Percentiles rank a stretch among this genome's conserved stretches.
Evolutionary conservation across 1,284 basidiomycete genomes (phyloP).

Genomic region (Irpex lacteus): DNA sequence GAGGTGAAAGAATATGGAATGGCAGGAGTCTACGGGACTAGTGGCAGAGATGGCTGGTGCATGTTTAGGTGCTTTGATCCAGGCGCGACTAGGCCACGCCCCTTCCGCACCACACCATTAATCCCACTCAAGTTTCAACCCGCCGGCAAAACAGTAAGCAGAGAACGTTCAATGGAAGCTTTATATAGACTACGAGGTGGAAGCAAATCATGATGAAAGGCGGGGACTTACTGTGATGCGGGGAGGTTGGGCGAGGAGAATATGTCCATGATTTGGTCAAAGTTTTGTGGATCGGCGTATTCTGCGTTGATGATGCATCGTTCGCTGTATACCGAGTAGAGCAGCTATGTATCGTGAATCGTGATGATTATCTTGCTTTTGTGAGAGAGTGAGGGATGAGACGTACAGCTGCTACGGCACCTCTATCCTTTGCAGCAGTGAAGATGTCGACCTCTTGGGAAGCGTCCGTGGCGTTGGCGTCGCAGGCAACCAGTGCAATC

Average conservation of each 20-base stretch:
- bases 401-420: conserved; percentile 75
- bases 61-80: neutral
- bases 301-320: conserved; percentile 74
- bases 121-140: neutral
- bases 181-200: neutral
- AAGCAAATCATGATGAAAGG: neutral
- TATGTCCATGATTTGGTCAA: conserved; percentile 77
- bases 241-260: conserved; percentile 60
- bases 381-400: neutral
- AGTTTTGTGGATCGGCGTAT: conserved; percentile 63
- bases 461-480: conserved; percentile 65
- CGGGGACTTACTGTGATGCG: conserved; percentile 35
- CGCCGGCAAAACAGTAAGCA: neutral
- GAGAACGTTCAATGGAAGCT: neutral
- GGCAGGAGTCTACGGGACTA: neutral
- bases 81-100: neutral
- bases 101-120: neutral
- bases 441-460: conserved; percentile 69
- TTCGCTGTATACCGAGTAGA: conserved; percentile 72
- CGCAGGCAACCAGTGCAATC: conserved; percentile 86
- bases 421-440: conserved; percentile 71
- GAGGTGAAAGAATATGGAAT: neutral
- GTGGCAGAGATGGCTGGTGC: neutral
- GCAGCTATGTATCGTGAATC: conserved; percentile 42
- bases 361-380: neutral